Evolutionary conservation across 2,329 filamentous ascomycete species (phyloP), one percentile per base, ranked within the genome.

Genomic region (Karstenula rhodostoma): DNA sequence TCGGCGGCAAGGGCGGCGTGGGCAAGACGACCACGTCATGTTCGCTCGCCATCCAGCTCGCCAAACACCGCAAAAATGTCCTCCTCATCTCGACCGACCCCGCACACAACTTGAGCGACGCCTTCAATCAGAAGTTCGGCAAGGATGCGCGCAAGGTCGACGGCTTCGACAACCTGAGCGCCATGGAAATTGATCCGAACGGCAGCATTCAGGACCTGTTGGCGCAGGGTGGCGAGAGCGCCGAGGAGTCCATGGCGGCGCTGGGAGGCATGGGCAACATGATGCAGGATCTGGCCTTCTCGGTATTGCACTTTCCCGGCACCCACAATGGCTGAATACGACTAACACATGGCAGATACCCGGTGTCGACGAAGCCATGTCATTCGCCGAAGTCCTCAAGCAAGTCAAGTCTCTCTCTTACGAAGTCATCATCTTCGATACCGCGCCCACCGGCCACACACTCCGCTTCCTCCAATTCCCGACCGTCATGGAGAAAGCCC

Each of bases 1-100:
- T 99, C 62, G 95, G 95, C 73, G 95, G 95, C 68, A 99, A 99
- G 82, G 95, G 95, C 74, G 95, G 95, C 77, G 95, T 99, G 48
- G 95, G 95, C 79, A 99, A 99, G 85, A 99, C 95, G 29, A 99
- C 95, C n/a, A 99, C 95, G 17, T 98, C 94, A 8, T 99, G 95
- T 82, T 97, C 94, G 10, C 90, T 99, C 67, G 95, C 95, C 66
- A 98, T 99, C 77, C 95, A 99, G 82, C 92, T 99, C 67, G 93
- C 95, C 73, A 93, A 91, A 80, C 93, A 93, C 72, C 93, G 95
- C 81, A 94, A 94, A 81, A 96, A 92, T 63, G 95, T 99, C 63
- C 88, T 99, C 60, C 90, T 99, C 78, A 99, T 99, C 82, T 97
- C 94, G 42, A 99, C 95, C 72, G 95, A 99, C 80, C 95, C 95